phyloP scores from a whole-genome alignment of 352 stramenopile genomes.

The Pythium grandisporangium region DNA sequence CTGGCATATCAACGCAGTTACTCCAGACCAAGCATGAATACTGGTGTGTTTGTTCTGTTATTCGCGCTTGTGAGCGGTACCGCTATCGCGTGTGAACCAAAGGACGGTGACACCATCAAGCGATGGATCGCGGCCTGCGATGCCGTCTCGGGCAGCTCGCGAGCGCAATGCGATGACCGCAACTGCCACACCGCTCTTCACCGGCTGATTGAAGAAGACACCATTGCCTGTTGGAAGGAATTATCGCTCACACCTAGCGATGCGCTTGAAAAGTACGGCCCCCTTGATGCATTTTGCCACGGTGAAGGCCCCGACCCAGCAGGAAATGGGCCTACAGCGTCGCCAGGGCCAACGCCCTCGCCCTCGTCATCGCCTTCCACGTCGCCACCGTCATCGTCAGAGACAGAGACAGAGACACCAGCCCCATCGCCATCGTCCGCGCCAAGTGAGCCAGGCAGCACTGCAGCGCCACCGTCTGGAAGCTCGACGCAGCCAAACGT shows the following conservation, averaged over 20 bases:
- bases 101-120: conserved; percentile 8
- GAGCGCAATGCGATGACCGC: conserved; percentile 25
- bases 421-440: too few species aligned
- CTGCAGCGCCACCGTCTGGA: too few species aligned
- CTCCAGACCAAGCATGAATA: conserved; percentile 4
- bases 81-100: conserved; percentile 11
- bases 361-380: too few species aligned
- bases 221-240: conserved; percentile 21
- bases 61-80: not conserved
- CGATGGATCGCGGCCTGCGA: conserved; percentile 24
- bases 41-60: not conserved
- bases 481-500: too few species aligned
- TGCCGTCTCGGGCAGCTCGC: conserved; percentile 21
- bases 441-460: too few species aligned
- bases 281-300: conserved; percentile 33
- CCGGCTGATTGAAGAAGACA: conserved; percentile 26
- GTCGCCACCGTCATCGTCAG: too few species aligned
- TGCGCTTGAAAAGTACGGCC: conserved; percentile 25
- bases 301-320: conserved; percentile 24
- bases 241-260: conserved; percentile 16
- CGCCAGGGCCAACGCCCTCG: not conserved
- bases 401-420: too few species aligned
- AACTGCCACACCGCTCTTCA: conserved; percentile 27
- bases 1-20: too few species aligned
- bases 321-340: conserved; percentile 1